A percentile compares a stretch with the other conserved stretches of the same genome.
Evolutionary conservation across 225 moss, liverwort and hornwort species (phyloP).

Genomic region (Physcomitrium patens): DNA sequence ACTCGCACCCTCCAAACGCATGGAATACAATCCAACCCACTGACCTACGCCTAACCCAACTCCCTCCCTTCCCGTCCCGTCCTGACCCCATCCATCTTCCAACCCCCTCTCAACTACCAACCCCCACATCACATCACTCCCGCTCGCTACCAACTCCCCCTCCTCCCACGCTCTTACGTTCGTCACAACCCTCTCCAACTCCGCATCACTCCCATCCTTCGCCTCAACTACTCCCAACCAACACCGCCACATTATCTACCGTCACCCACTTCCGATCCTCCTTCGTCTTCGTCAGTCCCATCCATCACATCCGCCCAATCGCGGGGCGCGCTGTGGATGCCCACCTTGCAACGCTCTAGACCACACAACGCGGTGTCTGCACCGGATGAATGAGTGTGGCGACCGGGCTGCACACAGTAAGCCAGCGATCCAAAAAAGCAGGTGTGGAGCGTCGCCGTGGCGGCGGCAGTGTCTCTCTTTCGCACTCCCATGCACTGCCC

Average conservation of each 20-base stretch:
- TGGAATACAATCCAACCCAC: too few species aligned
- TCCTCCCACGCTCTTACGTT: slow-evolving; percentile 18
- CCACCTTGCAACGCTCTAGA: slow-evolving; percentile 78
- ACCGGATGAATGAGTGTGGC: slow-evolving; percentile 68
- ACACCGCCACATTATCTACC: slow-evolving; percentile 33
- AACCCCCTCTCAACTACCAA: too few species aligned
- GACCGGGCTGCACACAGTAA: slow-evolving; percentile 89
- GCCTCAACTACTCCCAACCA: slow-evolving; percentile 23
- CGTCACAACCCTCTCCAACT: slow-evolving; percentile 22
- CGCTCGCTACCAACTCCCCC: background rate
- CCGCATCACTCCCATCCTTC: slow-evolving; percentile 14
- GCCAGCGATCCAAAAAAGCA: slow-evolving; percentile 93
- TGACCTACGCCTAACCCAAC: too few species aligned
- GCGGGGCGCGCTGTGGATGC: slow-evolving; percentile 53
- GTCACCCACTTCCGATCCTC: slow-evolving; percentile 26
- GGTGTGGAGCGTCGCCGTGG: slow-evolving; percentile 89
- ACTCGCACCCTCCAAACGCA: too few species aligned
- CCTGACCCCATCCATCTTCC: too few species aligned
- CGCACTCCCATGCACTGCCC: slow-evolving; percentile 60
- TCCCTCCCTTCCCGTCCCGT: too few species aligned
- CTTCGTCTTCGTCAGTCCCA: slow-evolving; percentile 45
- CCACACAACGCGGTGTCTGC: slow-evolving; percentile 68
- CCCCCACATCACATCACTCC: too few species aligned
- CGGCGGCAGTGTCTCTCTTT: slow-evolving; percentile 82
- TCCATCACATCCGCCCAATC: slow-evolving; percentile 52